Base-by-base conservation (phyloP, 2,329 filamentous ascomycete species). In the Claviceps pazoutovae region DNA sequence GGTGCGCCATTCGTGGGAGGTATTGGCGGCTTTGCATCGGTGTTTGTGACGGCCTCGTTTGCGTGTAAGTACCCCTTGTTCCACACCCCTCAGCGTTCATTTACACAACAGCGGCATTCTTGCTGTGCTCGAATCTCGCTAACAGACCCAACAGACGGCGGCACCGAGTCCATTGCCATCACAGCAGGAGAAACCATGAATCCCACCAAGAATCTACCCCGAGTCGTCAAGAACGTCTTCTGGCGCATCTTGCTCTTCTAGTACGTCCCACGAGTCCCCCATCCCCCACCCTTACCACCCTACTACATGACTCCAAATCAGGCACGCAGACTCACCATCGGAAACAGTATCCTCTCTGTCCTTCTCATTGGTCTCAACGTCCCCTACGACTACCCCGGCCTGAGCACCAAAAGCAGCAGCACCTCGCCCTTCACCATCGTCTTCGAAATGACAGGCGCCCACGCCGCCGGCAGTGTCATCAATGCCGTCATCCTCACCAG, bases 121-220 rank as follows among this genome's bases (percentile, higher is more conserved):
- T 30, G 30, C 30, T 30, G 30, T 30, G 30, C 30, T 30, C 30
- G 30, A 30, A 30, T 30, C 3, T 11, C 30, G 9, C 30, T 30
- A 30, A 30, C 9, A 30, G n/a, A 7, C 14, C 2, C 17, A 16
- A 38, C 21, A 67, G 64, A 66, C 37, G 64, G 65, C 37, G 81
- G 80, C 50, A 82, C 79, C 2, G 80, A 83, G 62, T 78, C 74
- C 37, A 82, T 84, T 48, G 80, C 79, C 49, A 80, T 84, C 53
- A 83, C 81, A 0, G 80, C 80, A 1, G 80, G 80, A 44, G 81
- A 84, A 62, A 83, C 81, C 2, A 78, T 76, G 57, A 72, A 83
- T 56, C 81, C 82, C 0, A 71, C 76, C 17, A 74, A 72, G 56
- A 82, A 74, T 52, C 66, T 84, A 37, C 82, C 82, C 1, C 72